A percentile compares a stretch with the other conserved stretches of the same genome.
Conservation (phyloP, 768 basidiomycete species). For the Hygrocybe coccinea region DNA sequence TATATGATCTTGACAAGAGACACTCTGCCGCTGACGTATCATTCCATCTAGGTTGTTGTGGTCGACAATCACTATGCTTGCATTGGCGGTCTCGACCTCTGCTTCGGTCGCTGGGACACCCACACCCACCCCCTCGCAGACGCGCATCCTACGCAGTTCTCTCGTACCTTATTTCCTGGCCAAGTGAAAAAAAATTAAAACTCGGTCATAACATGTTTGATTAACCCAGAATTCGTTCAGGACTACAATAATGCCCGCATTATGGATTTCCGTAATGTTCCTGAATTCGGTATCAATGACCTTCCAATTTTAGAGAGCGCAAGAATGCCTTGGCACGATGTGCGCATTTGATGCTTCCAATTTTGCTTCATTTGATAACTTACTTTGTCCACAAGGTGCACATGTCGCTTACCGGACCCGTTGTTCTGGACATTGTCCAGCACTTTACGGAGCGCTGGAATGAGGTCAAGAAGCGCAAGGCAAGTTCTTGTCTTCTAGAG, state of each 20-base stretch:
- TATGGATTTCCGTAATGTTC: constrained; percentile 80
- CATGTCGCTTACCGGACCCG: constrained; percentile 76
- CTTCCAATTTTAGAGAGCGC: constrained; percentile 63
- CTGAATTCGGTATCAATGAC: constrained; percentile 66
- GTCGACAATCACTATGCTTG: constrained; percentile 84
- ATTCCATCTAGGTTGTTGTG: constrained; percentile 51
- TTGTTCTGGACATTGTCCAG: constrained; percentile 86
- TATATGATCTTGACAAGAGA: constrained; percentile 11
- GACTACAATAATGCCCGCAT: constrained; percentile 82
- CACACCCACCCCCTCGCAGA: constrained; percentile 87
- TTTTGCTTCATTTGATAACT: constrained; percentile 8
- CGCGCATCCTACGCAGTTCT: constrained; percentile 83
- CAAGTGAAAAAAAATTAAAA: constrained; percentile 40
- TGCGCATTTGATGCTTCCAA: constrained; percentile 29
- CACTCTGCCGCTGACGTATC: constrained; percentile 13
- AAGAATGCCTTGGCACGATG: constrained; percentile 97
- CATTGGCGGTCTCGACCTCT: constrained; percentile 92
- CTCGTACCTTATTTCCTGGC: constrained; percentile 82
- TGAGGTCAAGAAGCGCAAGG: constrained; percentile 79
- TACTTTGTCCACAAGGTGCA: constrained; percentile 50
- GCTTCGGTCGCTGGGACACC: constrained; percentile 97
- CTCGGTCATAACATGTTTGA: constrained; percentile 65
- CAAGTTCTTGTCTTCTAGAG: constrained; percentile 20
- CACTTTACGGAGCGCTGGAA: constrained; percentile 94
- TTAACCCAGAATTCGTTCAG: background rate